Conservation (phyloP, 805 yeast species). For the Candida cerambycidarum region DNA sequence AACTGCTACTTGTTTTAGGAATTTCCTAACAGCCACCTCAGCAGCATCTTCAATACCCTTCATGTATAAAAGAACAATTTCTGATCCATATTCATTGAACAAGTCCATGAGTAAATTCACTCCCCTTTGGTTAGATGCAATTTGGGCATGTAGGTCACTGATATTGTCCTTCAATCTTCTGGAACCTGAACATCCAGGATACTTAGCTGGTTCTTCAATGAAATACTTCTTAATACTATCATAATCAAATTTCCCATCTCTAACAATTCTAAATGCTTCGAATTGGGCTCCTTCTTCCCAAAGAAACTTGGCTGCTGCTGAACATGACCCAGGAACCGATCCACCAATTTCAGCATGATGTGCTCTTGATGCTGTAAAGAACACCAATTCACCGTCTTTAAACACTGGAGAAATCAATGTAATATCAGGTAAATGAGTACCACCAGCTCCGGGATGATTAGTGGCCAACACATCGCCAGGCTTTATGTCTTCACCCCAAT, state of each 20-base stretch:
- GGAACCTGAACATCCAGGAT: conserved; percentile 20
- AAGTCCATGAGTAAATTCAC: conserved; percentile 60
- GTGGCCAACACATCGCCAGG: conserved; percentile 76
- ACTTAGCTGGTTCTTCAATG: conserved; percentile 14
- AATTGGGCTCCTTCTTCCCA: conserved; percentile 20
- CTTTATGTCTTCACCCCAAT: conserved; percentile 62
- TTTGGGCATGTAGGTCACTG: conserved; percentile 72
- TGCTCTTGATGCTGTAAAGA: conserved; percentile 19
- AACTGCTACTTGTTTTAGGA: conserved; percentile 22
- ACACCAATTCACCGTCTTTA: conserved; percentile 15
- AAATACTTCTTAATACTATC: conserved; percentile 16
- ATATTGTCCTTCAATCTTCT: conserved; percentile 19
- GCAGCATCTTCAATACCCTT: conserved; percentile 81
- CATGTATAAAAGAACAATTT: conserved; percentile 70
- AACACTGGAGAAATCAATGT: conserved; percentile 21
- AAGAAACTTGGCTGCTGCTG: conserved; percentile 16
- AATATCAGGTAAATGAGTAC: conserved; percentile 77
- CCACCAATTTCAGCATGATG: conserved; percentile 24
- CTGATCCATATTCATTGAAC: conserved; percentile 58
- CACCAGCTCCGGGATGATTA: conserved; percentile 80
- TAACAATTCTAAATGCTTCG: conserved; percentile 16
- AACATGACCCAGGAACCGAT: conserved; percentile 17
- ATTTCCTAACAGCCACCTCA: conserved; percentile 59
- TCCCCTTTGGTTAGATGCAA: conserved; percentile 84
- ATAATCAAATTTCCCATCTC: conserved; percentile 18